phyloP scores from a whole-genome alignment of 768 basidiomycete species.

The Harrya chromipes region DNA sequence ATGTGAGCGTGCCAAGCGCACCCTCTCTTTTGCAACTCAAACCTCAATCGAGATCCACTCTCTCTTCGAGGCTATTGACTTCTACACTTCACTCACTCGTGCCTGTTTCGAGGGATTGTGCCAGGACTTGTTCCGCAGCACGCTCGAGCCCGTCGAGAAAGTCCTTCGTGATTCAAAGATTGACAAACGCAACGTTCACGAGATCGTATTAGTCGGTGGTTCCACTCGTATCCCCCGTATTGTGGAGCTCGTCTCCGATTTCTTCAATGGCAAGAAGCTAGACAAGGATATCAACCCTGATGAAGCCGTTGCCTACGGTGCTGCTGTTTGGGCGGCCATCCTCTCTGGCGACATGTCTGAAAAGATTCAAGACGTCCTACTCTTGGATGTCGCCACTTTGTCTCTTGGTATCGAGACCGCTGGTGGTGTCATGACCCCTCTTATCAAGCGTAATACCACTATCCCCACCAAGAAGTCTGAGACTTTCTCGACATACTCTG shows the following conservation, averaged over 20 bases:
- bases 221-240: constrained; percentile 98
- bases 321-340: constrained; percentile 97
- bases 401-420: constrained; percentile 97
- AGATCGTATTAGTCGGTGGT: constrained; percentile 97
- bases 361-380: constrained; percentile 93
- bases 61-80: constrained; percentile 95
- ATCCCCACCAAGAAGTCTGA: constrained; percentile 99
- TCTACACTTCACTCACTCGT: constrained; percentile 97
- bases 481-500: constrained; percentile 97
- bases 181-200: constrained; percentile 92
- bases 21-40: constrained; percentile 93
- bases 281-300: constrained; percentile 99
- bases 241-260: constrained; percentile 96
- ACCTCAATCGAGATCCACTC: constrained; percentile 98
- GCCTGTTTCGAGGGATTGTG: constrained; percentile 97
- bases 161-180: constrained; percentile 98
- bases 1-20: constrained; percentile 98
- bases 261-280: constrained; percentile 98
- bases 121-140: constrained; percentile 92
- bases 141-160: constrained; percentile 95
- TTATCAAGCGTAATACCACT: constrained; percentile 98
- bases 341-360: constrained; percentile 97
- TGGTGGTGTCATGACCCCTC: constrained; percentile 97
- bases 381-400: constrained; percentile 89
- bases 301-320: constrained; percentile 98